These are phyloP conservation scores for Suillus clintonianus DNA, from an alignment of 768 basidiomycete species.

Conservation along the genomic window DNA sequence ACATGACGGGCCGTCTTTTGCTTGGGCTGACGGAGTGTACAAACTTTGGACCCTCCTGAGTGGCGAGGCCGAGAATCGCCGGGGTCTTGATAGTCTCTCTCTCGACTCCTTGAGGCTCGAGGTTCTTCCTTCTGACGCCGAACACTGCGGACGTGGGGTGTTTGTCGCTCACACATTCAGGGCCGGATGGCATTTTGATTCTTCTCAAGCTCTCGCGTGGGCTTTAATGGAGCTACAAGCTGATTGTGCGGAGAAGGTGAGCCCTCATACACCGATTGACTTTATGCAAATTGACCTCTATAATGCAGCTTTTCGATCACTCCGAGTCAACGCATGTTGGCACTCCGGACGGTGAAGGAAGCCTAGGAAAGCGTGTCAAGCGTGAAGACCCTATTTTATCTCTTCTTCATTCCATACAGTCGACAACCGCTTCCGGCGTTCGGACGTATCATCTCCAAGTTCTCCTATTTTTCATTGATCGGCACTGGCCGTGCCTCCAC, in stretches of 20 bases:
- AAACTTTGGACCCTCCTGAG: conserved; percentile 58
- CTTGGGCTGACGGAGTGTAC: conserved; percentile 49
- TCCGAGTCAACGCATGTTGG: conserved; percentile 55
- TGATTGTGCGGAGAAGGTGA: conserved; percentile 71
- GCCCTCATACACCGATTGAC: conserved; percentile 8
- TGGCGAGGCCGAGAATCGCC: conserved; percentile 62
- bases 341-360: conserved; percentile 31
- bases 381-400: conserved; percentile 60
- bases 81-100: conserved; percentile 66
- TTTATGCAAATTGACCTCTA: conserved; percentile 5
- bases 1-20: conserved; percentile 31
- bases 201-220: conserved; percentile 76
- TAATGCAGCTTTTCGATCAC: conserved; percentile 57
- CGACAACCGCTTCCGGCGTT: conserved; percentile 32
- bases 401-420: conserved; percentile 53
- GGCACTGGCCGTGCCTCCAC: conserved; percentile 72
- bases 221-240: conserved; percentile 77
- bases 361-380: conserved; percentile 51
- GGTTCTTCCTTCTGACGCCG: conserved; percentile 18
- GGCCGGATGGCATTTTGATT: conserved; percentile 72
- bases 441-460: conserved; percentile 65
- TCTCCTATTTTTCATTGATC: conserved; percentile 82
- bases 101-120: conserved; percentile 68
- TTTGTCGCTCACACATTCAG: conserved; percentile 71
- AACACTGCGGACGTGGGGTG: conserved; percentile 30